Percentiles rank a stretch among this genome's conserved stretches.
Conservation (phyloP, 805 yeast species). For the Candida dendrica region DNA sequence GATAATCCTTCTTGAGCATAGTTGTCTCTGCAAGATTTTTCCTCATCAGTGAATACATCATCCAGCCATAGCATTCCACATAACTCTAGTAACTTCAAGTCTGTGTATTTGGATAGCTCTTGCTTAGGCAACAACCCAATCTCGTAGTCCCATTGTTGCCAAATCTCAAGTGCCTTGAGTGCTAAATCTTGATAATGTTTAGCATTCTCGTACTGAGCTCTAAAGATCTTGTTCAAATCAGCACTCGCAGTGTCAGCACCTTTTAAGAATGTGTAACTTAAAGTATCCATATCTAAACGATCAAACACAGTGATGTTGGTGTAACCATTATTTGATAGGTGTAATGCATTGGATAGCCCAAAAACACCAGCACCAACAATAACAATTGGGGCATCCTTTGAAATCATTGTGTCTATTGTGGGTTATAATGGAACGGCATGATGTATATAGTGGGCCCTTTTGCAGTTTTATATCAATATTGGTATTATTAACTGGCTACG, state of each 20-base stretch:
- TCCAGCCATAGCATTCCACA: conserved; percentile 4
- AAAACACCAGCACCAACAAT: conserved; percentile 44
- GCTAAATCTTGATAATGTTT: conserved; percentile 24
- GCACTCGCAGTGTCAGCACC: conserved; percentile 37
- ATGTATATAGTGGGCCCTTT: too few relatives aligned
- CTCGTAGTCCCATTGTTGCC: conserved; percentile 1
- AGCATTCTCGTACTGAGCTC: conserved; percentile 31
- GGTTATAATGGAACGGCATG: too few relatives aligned
- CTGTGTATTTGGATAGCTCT: conserved; percentile 1
- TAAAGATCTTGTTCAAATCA: conserved; percentile 32
- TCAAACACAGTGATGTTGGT: conserved; percentile 31
- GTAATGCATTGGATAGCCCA: conserved; percentile 39
- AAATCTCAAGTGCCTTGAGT: conserved; percentile 8
- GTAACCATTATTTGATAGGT: conserved; percentile 31
- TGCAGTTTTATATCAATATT: too few relatives aligned
- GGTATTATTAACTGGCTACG: too few relatives aligned
- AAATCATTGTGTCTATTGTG: too few relatives aligned
- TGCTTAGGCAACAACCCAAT: not conserved
- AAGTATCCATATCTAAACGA: conserved; percentile 22
- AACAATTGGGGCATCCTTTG: conserved; percentile 21
- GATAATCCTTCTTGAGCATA: conserved; percentile 18
- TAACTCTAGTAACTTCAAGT: not conserved
- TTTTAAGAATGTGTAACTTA: conserved; percentile 23
- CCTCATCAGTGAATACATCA: conserved; percentile 1
- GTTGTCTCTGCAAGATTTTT: not conserved